Percentiles rank a stretch among this genome's conserved stretches.
phyloP scores from a whole-genome alignment of 768 basidiomycete genomes.

The Auriscalpium vulgare region DNA sequence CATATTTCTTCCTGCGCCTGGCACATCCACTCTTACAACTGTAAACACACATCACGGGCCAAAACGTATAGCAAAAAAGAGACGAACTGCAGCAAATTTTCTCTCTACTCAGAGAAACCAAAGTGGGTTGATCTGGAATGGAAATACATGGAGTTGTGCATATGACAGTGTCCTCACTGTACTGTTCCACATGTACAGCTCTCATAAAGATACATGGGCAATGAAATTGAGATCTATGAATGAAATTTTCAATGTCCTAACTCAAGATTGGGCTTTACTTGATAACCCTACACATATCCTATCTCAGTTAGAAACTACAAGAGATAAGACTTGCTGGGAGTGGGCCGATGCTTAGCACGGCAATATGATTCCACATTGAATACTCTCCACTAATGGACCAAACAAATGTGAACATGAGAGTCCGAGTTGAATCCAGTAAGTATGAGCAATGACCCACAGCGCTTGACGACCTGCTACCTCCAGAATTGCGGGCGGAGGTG shows the following conservation, averaged over 20 bases:
- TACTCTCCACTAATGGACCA: no score
- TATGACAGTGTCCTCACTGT: conserved; percentile 3
- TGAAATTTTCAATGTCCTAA: background rate
- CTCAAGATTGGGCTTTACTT: background rate
- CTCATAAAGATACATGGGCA: background rate
- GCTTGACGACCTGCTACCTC: no score
- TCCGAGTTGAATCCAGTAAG: no score
- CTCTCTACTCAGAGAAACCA: background rate
- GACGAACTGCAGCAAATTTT: background rate
- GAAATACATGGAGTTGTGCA: conserved; percentile 3
- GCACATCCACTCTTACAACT: background rate
- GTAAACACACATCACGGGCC: background rate
- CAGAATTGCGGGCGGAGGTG: no score
- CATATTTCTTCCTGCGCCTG: background rate
- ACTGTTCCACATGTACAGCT: background rate
- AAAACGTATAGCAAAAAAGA: background rate
- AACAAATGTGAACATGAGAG: no score
- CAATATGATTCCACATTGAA: no score
- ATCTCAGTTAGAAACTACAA: background rate
- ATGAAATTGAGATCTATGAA: background rate
- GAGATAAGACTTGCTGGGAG: no score
- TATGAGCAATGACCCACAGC: no score
- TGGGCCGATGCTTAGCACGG: no score
- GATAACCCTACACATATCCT: background rate
- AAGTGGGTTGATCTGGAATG: background rate